Percentiles rank a stretch among this genome's conserved stretches.
Evolutionary conservation across 2,329 filamentous ascomycete genomes (phyloP).

Genomic region (Dichotomopilus funicola): DNA sequence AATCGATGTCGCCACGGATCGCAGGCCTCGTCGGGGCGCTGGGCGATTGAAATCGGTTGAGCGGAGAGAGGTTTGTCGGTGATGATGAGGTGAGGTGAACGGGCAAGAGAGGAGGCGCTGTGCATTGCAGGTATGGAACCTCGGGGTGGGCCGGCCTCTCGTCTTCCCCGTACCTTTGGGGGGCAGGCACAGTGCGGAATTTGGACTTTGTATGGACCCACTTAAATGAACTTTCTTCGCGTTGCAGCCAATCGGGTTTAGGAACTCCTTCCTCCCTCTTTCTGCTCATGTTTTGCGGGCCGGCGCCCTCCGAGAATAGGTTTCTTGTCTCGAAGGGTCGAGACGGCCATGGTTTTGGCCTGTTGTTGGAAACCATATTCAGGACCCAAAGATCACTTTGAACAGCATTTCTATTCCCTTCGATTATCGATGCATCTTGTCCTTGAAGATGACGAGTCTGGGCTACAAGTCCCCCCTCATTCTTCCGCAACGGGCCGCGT

Average conservation of each 20-base stretch:
- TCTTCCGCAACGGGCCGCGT: too few relatives aligned
- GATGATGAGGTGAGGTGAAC: conserved; percentile 18
- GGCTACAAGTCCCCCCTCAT: too few relatives aligned
- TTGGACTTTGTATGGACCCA: neutral
- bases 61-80: conserved; percentile 19
- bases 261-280: neutral
- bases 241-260: conserved; percentile 16
- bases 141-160: neutral
- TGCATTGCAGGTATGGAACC: neutral
- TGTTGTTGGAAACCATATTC: too few relatives aligned
- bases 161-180: neutral
- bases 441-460: too few relatives aligned
- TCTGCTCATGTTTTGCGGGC: neutral
- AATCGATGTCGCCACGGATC: conserved; percentile 16
- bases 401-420: too few relatives aligned
- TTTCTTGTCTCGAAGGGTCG: neutral
- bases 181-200: conserved; percentile 13
- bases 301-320: neutral
- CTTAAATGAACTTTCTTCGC: neutral
- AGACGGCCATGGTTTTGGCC: too few relatives aligned
- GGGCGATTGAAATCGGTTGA: conserved; percentile 21
- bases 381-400: too few relatives aligned
- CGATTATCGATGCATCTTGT: too few relatives aligned
- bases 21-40: conserved; percentile 21
- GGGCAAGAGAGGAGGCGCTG: conserved; percentile 19